phyloP scores from a whole-genome alignment of 768 basidiomycete species.

The Suillus spraguei region DNA sequence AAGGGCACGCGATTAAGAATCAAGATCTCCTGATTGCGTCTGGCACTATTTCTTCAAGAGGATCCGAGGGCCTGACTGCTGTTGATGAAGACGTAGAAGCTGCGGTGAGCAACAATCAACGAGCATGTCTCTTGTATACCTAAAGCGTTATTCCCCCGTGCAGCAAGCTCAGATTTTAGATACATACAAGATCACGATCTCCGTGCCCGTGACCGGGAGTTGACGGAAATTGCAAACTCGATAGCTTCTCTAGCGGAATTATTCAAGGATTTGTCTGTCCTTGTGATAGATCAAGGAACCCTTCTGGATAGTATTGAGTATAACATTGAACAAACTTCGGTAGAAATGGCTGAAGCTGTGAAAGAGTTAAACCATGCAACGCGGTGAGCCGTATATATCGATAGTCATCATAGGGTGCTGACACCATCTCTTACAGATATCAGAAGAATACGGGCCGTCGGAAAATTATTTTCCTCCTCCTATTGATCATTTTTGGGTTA shows the following conservation, averaged over 20 bases:
- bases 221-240: constrained; percentile 88
- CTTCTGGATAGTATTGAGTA: constrained; percentile 96
- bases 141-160: constrained; percentile 14
- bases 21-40: constrained; percentile 92
- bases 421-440: constrained; percentile 54
- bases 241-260: constrained; percentile 92
- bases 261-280: constrained; percentile 90
- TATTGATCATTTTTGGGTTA: constrained; percentile 88
- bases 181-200: constrained; percentile 42
- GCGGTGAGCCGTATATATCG: constrained; percentile 49
- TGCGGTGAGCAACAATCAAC: constrained; percentile 55
- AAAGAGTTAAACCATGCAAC: constrained; percentile 84
- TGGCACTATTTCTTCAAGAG: constrained; percentile 80
- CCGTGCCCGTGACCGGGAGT: constrained; percentile 61
- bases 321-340: constrained; percentile 92
- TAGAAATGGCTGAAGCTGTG: constrained; percentile 80
- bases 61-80: constrained; percentile 80
- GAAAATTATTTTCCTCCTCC: constrained; percentile 89
- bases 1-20: constrained; percentile 98
- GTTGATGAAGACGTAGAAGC: constrained; percentile 91
- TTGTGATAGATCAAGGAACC: constrained; percentile 98
- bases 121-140: constrained; percentile 16
- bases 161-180: constrained; percentile 39
- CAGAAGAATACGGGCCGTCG: constrained; percentile 93
- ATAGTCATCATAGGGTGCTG: background rate